Conservation (phyloP, 495 filamentous ascomycete species). For the Penicillium manginii region DNA sequence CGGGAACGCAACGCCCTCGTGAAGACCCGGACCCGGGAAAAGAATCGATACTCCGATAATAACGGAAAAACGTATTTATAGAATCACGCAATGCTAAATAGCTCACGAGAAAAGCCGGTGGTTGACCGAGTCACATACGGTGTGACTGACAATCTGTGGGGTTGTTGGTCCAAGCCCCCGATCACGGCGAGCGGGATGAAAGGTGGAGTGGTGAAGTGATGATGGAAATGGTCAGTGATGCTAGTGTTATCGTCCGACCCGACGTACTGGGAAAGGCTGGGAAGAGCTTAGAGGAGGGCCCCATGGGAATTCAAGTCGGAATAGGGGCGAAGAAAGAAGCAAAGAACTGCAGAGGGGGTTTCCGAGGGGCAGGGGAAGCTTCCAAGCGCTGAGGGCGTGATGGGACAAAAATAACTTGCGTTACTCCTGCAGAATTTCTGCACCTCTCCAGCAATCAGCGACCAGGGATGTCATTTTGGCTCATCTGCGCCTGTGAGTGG, state of each 20-base stretch:
- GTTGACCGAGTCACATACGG: slow-evolving; percentile 13
- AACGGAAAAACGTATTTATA: slow-evolving; percentile 27
- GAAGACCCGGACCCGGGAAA: slow-evolving; percentile 5
- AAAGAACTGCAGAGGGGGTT: slow-evolving; percentile 22
- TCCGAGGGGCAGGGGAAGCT: slow-evolving; percentile 18
- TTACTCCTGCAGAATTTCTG: slow-evolving; percentile 35
- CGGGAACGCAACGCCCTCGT: slow-evolving; percentile 1
- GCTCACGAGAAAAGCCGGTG: slow-evolving; percentile 14
- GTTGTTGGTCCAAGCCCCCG: slow-evolving; percentile 9
- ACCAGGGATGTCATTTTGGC: slow-evolving; percentile 1
- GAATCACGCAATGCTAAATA: slow-evolving; percentile 18
- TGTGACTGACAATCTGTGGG: slow-evolving; percentile 2
- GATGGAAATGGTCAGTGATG: neutral
- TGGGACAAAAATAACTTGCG: slow-evolving; percentile 34
- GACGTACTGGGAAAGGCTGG: neutral
- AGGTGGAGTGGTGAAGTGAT: neutral
- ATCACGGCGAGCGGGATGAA: slow-evolving; percentile 10
- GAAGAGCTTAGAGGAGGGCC: neutral
- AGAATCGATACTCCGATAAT: slow-evolving; percentile 6
- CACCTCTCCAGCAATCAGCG: slow-evolving; percentile 29
- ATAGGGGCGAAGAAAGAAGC: slow-evolving; percentile 10
- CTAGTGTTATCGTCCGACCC: neutral
- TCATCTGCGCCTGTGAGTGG: slow-evolving; percentile 15
- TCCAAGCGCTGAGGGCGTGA: slow-evolving; percentile 27
- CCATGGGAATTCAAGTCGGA: neutral